Evolutionary conservation across 108 stramenopile genomes (phyloP).

Genomic region (Mayamaea pseudoterrestris): DNA sequence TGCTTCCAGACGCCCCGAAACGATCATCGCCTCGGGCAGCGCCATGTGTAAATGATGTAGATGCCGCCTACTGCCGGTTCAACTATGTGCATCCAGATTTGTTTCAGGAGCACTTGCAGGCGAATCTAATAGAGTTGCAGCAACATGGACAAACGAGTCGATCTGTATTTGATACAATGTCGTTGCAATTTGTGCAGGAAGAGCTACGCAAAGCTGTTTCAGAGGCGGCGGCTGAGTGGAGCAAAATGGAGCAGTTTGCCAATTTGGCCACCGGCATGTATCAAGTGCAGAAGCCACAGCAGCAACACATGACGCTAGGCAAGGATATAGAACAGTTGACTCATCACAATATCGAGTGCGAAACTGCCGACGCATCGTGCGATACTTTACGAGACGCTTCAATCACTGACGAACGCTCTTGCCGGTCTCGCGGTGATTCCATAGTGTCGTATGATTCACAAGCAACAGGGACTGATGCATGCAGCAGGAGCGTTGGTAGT

Average conservation of each 20-base stretch:
- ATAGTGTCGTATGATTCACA: constrained; percentile 16
- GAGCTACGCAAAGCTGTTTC: constrained; percentile 13
- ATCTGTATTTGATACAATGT: constrained; percentile 5
- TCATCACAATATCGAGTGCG: too few species aligned
- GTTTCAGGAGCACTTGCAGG: constrained; percentile 8
- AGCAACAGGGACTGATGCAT: too few species aligned
- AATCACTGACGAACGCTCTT: background rate
- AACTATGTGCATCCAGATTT: constrained; percentile 26
- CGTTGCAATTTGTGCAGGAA: constrained; percentile 18
- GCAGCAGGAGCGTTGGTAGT: too few species aligned
- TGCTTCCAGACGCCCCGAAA: constrained; percentile 11
- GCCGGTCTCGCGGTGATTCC: constrained; percentile 18
- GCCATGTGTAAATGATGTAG: constrained; percentile 20
- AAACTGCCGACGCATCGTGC: background rate
- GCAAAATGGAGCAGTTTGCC: constrained; percentile 8
- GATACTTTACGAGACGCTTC: background rate
- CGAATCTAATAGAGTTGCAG: constrained; percentile 9
- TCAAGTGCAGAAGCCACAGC: constrained; percentile 14
- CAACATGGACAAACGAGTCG: background rate
- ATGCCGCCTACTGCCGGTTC: constrained; percentile 32
- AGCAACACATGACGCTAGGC: background rate
- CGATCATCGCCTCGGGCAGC: constrained; percentile 17
- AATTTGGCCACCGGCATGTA: constrained; percentile 7
- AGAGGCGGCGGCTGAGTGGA: constrained; percentile 12
- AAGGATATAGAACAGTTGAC: too few species aligned